These are phyloP conservation scores for Fragaria ananassa DNA, from an alignment of 306 rosid genomes.

Conservation along the genomic window DNA sequence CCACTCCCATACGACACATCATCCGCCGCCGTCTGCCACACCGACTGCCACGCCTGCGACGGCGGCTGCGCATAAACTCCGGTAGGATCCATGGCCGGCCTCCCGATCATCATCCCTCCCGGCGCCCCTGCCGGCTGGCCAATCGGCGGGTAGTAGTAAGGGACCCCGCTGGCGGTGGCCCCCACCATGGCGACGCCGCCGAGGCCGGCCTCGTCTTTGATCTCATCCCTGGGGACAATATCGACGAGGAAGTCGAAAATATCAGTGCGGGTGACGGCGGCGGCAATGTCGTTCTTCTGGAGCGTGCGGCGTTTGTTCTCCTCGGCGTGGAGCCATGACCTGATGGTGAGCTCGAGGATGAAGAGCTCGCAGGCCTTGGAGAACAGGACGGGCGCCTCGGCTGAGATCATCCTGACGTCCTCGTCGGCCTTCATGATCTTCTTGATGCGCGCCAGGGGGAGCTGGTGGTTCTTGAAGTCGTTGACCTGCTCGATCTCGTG, in stretches of 20 bases:
- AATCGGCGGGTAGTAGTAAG: conserved; percentile 81
- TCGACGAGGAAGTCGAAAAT: conserved; percentile 86
- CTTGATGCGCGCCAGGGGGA: conserved; percentile 94
- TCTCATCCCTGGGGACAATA: conserved; percentile 92
- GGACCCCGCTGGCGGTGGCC: conserved; percentile 73
- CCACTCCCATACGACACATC: conserved; percentile 69
- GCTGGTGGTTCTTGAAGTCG: conserved; percentile 98
- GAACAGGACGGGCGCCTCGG: conserved; percentile 87
- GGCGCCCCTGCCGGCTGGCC: conserved; percentile 74
- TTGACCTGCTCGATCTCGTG: conserved; percentile 88
- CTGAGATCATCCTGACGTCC: conserved; percentile 98
- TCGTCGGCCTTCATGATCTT: conserved; percentile 99
- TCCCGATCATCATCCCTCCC: conserved; percentile 76
- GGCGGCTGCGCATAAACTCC: conserved; percentile 89
- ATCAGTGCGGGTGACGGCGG: conserved; percentile 87
- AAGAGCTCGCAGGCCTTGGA: conserved; percentile 98
- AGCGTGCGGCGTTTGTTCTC: conserved; percentile 91
- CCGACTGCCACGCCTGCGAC: conserved; percentile 96
- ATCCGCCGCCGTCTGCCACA: conserved; percentile 72
- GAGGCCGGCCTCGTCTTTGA: conserved; percentile 66
- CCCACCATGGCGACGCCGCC: conserved; percentile 54
- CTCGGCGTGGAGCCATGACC: conserved; percentile 99
- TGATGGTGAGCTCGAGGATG: conserved; percentile 95
- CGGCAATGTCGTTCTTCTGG: conserved; percentile 95
- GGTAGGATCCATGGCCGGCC: conserved; percentile 82